Evolutionary conservation across 73 alveolate genomes (phyloP).

Genomic region (Symbiodinium natans): DNA sequence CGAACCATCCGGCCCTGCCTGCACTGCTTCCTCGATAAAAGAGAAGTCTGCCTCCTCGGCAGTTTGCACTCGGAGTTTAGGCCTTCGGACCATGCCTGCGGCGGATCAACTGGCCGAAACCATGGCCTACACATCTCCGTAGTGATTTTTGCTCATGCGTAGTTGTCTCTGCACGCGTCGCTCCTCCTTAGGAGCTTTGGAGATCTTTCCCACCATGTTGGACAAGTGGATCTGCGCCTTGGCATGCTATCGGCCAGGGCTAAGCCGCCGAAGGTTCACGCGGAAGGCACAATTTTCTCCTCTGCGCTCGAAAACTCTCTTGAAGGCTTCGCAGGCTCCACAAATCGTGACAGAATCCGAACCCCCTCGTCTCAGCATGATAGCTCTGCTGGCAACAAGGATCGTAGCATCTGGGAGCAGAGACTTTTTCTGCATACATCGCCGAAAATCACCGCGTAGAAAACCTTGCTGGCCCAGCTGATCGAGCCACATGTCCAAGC

Average conservation of each 20-base stretch:
- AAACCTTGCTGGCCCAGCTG: background rate
- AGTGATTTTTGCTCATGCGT: too few relatives aligned
- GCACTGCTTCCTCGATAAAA: constrained; percentile 67
- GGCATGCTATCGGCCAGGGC: background rate
- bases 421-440: too few relatives aligned
- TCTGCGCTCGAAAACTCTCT: background rate
- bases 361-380: too few relatives aligned
- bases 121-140: background rate
- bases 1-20: too few relatives aligned
- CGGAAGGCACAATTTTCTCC: too few relatives aligned
- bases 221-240: constrained; percentile 93
- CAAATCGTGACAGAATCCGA: too few relatives aligned
- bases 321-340: background rate
- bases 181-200: constrained; percentile 84
- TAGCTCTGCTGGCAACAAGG: too few relatives aligned
- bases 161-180: background rate
- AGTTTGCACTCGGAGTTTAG: background rate
- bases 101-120: background rate
- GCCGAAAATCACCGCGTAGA: background rate
- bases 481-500: background rate
- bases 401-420: too few relatives aligned
- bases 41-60: constrained; percentile 62
- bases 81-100: background rate
- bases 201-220: constrained; percentile 86
- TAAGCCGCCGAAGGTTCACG: background rate